These are phyloP conservation scores for Boletus subparvulus DNA, from an alignment of 768 basidiomycete species.

Conservation along the genomic window DNA sequence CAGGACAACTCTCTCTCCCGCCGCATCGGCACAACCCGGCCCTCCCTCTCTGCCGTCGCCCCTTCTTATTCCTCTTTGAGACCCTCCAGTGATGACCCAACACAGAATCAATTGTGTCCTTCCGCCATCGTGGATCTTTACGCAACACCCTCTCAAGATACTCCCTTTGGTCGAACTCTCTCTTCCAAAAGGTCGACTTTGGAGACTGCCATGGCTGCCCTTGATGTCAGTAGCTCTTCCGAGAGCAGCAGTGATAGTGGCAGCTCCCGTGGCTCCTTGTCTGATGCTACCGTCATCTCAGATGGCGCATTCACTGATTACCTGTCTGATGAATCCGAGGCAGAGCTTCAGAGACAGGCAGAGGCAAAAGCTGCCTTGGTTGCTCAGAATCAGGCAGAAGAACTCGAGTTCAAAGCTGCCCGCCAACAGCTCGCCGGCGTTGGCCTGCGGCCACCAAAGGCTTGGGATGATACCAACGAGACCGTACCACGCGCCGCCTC, in stretches of 20 bases:
- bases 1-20: constrained; percentile 48
- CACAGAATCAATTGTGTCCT: constrained; percentile 16
- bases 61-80: constrained; percentile 30
- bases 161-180: constrained; percentile 34
- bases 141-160: constrained; percentile 30
- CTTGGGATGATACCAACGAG: constrained; percentile 62
- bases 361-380: constrained; percentile 74
- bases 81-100: constrained; percentile 18
- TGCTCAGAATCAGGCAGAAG: constrained; percentile 79
- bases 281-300: constrained; percentile 77
- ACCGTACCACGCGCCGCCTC: constrained; percentile 24
- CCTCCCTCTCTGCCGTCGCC: constrained; percentile 42
- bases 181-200: constrained; percentile 33
- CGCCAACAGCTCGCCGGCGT: constrained; percentile 74
- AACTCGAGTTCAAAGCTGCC: constrained; percentile 78
- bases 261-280: constrained; percentile 52
- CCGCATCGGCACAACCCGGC: constrained; percentile 49
- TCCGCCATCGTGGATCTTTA: constrained; percentile 21
- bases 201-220: constrained; percentile 40
- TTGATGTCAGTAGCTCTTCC: constrained; percentile 45
- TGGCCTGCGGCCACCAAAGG: constrained; percentile 72
- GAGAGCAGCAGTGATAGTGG: constrained; percentile 60
- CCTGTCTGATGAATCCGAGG: constrained; percentile 90
- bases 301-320: constrained; percentile 90
- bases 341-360: constrained; percentile 82